Evolutionary conservation across 805 yeast genomes (phyloP).

Genomic region (Metschnikowia baotianmanensis): DNA sequence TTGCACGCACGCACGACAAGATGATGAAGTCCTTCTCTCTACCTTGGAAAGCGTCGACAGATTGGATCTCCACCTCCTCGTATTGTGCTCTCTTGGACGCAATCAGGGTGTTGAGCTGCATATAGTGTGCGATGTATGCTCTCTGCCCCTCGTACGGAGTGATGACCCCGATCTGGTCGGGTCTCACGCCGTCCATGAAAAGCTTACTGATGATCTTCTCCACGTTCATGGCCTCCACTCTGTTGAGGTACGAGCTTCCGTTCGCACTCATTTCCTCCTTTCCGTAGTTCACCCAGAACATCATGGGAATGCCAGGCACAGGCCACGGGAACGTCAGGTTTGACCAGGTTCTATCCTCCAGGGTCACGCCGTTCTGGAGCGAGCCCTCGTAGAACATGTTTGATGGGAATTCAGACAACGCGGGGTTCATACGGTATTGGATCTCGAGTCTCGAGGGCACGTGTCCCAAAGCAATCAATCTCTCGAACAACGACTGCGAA

Average conservation of each 20-base stretch:
- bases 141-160: conserved; percentile 96
- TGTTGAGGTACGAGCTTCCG: conserved; percentile 79
- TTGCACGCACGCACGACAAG: conserved; percentile 44
- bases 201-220: conserved; percentile 72
- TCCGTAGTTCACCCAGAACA: conserved; percentile 91
- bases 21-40: conserved; percentile 44
- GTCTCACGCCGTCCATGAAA: conserved; percentile 73
- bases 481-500: conserved; percentile 81
- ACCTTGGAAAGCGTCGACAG: conserved; percentile 45
- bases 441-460: conserved; percentile 84
- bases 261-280: conserved; percentile 81
- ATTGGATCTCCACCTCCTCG: conserved; percentile 75
- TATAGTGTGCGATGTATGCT: conserved; percentile 72
- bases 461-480: conserved; percentile 78
- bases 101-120: conserved; percentile 55
- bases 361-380: conserved; percentile 86
- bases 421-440: conserved; percentile 94
- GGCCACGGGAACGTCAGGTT: conserved; percentile 88
- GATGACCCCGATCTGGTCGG: conserved; percentile 76
- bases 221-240: conserved; percentile 87
- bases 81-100: conserved; percentile 56
- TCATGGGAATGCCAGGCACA: conserved; percentile 78
- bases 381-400: conserved; percentile 92
- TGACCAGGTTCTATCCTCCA: conserved; percentile 58
- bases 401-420: conserved; percentile 80